Conservation (phyloP, 805 yeast species). For the Lachancea fermentati region DNA sequence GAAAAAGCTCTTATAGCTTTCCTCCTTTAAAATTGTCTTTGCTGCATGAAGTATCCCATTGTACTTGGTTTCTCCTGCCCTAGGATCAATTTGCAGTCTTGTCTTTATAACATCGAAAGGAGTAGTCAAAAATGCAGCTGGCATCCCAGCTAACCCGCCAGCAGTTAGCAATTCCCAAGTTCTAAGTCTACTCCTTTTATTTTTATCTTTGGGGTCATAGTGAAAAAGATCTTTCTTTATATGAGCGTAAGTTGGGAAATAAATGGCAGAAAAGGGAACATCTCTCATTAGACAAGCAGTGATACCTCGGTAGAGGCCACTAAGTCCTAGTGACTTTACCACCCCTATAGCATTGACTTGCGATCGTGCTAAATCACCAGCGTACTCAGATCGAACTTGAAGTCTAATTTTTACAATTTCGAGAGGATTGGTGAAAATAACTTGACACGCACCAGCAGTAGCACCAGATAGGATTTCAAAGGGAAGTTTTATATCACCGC, state of each 20-base stretch:
- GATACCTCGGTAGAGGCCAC: constrained; percentile 88
- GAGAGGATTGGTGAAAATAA: constrained; percentile 89
- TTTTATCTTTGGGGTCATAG: constrained; percentile 67
- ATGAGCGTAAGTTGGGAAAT: constrained; percentile 95
- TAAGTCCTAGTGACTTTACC: constrained; percentile 70
- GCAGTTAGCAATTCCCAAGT: constrained; percentile 80
- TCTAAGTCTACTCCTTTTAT: constrained; percentile 53
- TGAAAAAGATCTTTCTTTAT: constrained; percentile 75
- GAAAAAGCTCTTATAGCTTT: constrained; percentile 81
- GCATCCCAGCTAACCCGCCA: constrained; percentile 97
- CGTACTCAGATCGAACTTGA: constrained; percentile 81
- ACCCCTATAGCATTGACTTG: constrained; percentile 48
- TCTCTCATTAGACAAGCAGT: constrained; percentile 88
- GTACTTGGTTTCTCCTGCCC: constrained; percentile 71
- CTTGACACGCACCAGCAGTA: constrained; percentile 95
- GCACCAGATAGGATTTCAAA: constrained; percentile 88
- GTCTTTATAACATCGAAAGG: constrained; percentile 97
- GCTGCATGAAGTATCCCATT: constrained; percentile 75
- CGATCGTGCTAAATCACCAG: constrained; percentile 35
- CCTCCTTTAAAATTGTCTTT: constrained; percentile 66
- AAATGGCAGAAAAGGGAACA: constrained; percentile 94
- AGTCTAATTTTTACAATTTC: constrained; percentile 93
- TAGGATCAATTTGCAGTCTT: constrained; percentile 79
- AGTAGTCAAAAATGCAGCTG: constrained; percentile 93
- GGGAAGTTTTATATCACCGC: constrained; percentile 42